Base-by-base conservation (phyloP, 2,329 filamentous ascomycete genomes). In the Ceratocystis eucalypticola region DNA sequence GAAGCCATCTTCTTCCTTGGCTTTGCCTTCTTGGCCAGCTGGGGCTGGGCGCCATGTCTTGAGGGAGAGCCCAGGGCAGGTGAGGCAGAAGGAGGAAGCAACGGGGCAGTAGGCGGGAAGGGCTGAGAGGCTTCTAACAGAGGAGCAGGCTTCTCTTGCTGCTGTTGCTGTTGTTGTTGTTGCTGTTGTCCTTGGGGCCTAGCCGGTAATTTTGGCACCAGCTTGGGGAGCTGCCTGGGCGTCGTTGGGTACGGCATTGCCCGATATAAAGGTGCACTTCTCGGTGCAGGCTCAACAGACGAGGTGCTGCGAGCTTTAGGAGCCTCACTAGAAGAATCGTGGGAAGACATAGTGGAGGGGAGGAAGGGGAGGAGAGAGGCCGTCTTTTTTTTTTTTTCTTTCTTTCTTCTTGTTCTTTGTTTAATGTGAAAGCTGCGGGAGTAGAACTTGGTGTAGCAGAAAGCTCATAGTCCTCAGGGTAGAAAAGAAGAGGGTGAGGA, bases 211-310 rank as follows among this genome's bases (percentile, higher is more conserved):
- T 22, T n/a, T 22, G 48, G 48, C 3, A 22, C n/a, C 48, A 22
- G 48, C 48, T 22, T 50, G 3, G 48, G 17, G 12, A 30, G 53
- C 53, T 30, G 22, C 12, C 12, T 57, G 22, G 53, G 53, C 12
- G 25, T 25, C 5, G 53, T 57, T 17, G 57, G 66, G 30, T 62
- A 55, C 1, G 62, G 61, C 12, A 46, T 48, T 10, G 66, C 63
- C 30, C 66, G 64, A 41, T 53, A 53, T 10, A 68, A 37, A 15
- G 66, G 66, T 15, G 66, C 66, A 22, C 66, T 68, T 22, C 46
- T 53, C 15, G 66, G 66, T 8, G 64, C 66, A 12, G 63, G 25
- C 33, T 64, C 33, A 22, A 57, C 30, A 63, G 61, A 46, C 22
- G 37, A 46, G 20, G 45, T 61, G 37, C 5, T 41, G 33, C 65